phyloP scores from a whole-genome alignment of 495 filamentous ascomycete species.

The Letharia columbiana region DNA sequence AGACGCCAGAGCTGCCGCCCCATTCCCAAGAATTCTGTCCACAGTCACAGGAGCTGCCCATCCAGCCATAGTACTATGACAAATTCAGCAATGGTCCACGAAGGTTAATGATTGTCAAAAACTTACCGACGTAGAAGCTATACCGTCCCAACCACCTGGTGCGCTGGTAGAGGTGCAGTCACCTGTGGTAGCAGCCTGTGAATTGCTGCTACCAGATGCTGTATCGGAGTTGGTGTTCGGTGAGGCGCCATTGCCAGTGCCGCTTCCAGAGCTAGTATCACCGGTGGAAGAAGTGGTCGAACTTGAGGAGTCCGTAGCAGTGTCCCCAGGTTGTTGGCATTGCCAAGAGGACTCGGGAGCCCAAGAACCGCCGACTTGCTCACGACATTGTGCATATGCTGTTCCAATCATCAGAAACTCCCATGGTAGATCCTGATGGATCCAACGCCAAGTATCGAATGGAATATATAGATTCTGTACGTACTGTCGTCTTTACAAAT shows the following conservation, averaged over 20 bases:
- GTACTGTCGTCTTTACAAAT: conserved; percentile 17
- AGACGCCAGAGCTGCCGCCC: conserved; percentile 12
- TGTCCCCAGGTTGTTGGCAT: conserved; percentile 9
- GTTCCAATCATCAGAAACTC: background rate
- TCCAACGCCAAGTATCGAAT: too few species aligned
- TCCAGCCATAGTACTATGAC: conserved; percentile 17
- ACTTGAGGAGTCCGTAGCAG: background rate
- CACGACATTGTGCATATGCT: conserved; percentile 16
- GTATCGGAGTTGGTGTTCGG: background rate
- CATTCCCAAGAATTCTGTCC: conserved; percentile 16
- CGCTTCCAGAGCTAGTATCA: background rate
- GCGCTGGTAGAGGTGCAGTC: conserved; percentile 3
- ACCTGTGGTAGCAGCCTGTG: conserved; percentile 4
- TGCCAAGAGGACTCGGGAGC: conserved; percentile 11
- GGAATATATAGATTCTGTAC: background rate
- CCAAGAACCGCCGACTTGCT: conserved; percentile 7
- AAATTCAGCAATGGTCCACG: background rate
- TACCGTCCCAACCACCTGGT: conserved; percentile 9
- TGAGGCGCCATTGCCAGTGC: background rate
- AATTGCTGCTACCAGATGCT: background rate
- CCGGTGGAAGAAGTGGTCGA: background rate
- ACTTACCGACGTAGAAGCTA: conserved; percentile 16
- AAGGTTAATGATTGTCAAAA: background rate
- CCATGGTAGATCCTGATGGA: background rate
- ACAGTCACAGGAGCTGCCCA: conserved; percentile 16